Conservation (phyloP, 768 basidiomycete genomes). For the Lactifluus subvellereus region DNA sequence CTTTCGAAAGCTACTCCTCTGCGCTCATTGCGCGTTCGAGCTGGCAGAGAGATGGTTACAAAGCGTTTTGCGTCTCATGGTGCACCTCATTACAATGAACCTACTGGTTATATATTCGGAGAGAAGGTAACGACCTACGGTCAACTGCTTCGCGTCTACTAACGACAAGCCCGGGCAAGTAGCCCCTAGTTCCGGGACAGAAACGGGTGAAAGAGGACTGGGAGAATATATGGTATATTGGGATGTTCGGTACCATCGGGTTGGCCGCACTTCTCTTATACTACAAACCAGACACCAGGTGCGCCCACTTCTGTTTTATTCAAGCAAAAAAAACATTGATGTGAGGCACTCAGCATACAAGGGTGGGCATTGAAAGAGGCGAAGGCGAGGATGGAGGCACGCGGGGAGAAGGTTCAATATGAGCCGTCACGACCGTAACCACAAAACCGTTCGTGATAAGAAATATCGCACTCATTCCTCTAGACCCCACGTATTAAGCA, state of each 20-base stretch:
- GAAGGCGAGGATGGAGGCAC: constrained; percentile 82
- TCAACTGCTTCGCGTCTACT: neutral
- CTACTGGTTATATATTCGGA: constrained; percentile 79
- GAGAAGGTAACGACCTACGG: constrained; percentile 60
- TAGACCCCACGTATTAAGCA: neutral
- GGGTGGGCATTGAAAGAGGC: constrained; percentile 91
- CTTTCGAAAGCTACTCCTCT: constrained; percentile 17
- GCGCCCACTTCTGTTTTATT: constrained; percentile 28
- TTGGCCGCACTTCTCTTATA: constrained; percentile 71
- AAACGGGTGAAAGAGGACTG: constrained; percentile 85
- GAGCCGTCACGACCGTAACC: constrained; percentile 4
- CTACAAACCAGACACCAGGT: constrained; percentile 95
- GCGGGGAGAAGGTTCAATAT: constrained; percentile 87
- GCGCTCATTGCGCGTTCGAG: constrained; percentile 16
- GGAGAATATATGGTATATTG: constrained; percentile 87
- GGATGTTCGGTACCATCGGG: constrained; percentile 86
- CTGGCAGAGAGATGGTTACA: constrained; percentile 29
- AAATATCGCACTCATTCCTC: neutral
- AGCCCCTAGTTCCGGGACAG: constrained; percentile 76
- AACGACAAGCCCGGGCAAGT: neutral
- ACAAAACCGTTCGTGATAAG: neutral
- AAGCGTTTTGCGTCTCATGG: constrained; percentile 66
- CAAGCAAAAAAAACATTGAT: neutral
- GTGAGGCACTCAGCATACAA: constrained; percentile 56
- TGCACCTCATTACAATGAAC: constrained; percentile 77